A percentile compares a stretch with the other conserved stretches of the same genome.
Conservation (phyloP, 768 basidiomycete species). For the Mycena rebaudengoi region DNA sequence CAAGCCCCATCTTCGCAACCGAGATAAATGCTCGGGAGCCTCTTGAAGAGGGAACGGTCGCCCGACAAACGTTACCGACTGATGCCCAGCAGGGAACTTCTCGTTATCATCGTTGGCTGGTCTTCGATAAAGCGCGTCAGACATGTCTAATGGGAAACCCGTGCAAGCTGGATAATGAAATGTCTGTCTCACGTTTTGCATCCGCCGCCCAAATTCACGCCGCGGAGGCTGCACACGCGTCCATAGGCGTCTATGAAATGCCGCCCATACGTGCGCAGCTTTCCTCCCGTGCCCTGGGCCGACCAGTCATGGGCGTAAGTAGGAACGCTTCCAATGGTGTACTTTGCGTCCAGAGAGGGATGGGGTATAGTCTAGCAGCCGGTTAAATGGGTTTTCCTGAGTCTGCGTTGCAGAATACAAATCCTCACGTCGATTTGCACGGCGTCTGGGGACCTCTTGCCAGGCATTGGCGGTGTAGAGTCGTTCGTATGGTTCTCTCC, state of each 20-base stretch:
- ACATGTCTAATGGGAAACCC: background rate
- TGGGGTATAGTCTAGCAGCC: conserved; percentile 38
- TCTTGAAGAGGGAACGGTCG: conserved; percentile 92
- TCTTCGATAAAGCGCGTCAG: conserved; percentile 45
- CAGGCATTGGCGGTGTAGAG: background rate
- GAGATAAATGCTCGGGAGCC: conserved; percentile 83
- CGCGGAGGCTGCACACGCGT: conserved; percentile 81
- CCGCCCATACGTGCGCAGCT: conserved; percentile 68
- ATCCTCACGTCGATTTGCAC: background rate
- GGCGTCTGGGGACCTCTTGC: background rate
- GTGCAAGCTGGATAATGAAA: background rate
- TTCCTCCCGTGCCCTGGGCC: conserved; percentile 58
- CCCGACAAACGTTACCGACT: conserved; percentile 83
- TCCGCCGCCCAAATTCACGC: conserved; percentile 86
- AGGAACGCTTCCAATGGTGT: conserved; percentile 53
- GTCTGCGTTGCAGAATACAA: too few relatives aligned
- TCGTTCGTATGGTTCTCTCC: conserved; percentile 19
- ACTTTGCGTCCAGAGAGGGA: conserved; percentile 55
- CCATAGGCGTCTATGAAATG: conserved; percentile 86
- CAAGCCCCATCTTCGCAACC: conserved; percentile 87
- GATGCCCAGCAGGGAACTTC: conserved; percentile 70
- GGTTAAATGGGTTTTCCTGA: too few relatives aligned
- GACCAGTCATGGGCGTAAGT: conserved; percentile 85
- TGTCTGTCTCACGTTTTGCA: conserved; percentile 74
- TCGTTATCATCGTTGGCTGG: conserved; percentile 74